A percentile compares a stretch with the other conserved stretches of the same genome.
Conservation (phyloP, 192 early-diverging fungal genomes). For the Gaertneriomyces sp. region DNA sequence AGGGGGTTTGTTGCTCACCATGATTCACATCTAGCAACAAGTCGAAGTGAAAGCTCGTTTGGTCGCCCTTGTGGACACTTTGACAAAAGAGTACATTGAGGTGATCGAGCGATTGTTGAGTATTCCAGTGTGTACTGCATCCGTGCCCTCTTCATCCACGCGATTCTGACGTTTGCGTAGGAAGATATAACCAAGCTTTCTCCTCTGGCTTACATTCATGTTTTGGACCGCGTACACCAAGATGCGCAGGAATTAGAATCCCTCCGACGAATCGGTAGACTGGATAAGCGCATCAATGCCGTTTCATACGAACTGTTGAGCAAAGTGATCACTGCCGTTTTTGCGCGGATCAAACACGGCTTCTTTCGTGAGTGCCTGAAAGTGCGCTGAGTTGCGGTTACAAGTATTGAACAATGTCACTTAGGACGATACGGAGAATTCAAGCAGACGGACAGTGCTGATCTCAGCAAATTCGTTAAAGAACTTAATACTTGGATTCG, state of each 20-base stretch:
- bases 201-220: slow-evolving; percentile 33
- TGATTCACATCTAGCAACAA: slow-evolving; percentile 10
- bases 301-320: slow-evolving; percentile 32
- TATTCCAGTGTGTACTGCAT: slow-evolving; percentile 43
- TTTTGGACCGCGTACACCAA: slow-evolving; percentile 32
- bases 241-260: slow-evolving; percentile 26
- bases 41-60: slow-evolving; percentile 29
- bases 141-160: background rate
- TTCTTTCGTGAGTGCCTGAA: slow-evolving; percentile 23
- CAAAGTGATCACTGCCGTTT: slow-evolving; percentile 32
- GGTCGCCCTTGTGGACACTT: slow-evolving; percentile 31
- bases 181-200: slow-evolving; percentile 33
- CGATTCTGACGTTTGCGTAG: slow-evolving; percentile 9
- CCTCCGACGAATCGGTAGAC: slow-evolving; percentile 9
- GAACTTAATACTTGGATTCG: slow-evolving; percentile 40
- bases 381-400: background rate
- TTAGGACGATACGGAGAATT: slow-evolving; percentile 17
- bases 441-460: background rate
- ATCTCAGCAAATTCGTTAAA: slow-evolving; percentile 19
- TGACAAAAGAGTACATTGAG: slow-evolving; percentile 47
- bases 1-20: no score
- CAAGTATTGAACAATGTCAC: background rate
- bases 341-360: slow-evolving; percentile 35
- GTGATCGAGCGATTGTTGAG: slow-evolving; percentile 39
- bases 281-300: slow-evolving; percentile 28